phyloP scores from a whole-genome alignment of 805 yeast species.

The Myxozyma geophila region DNA sequence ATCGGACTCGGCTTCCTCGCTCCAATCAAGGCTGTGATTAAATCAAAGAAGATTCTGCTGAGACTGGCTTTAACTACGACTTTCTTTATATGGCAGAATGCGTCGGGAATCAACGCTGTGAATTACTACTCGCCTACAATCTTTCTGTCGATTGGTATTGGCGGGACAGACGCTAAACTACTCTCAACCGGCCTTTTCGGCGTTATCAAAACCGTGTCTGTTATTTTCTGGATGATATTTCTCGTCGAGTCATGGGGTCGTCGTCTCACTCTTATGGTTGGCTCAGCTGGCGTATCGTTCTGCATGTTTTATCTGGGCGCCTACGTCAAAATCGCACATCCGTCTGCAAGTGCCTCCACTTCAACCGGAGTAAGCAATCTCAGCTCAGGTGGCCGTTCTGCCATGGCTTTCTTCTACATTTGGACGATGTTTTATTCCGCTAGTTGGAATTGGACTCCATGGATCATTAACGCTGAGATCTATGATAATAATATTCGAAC shows the following conservation, averaged over 20 bases:
- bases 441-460: conserved; percentile 29
- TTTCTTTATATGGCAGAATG: conserved; percentile 30
- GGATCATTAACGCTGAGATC: conserved; percentile 31
- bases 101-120: conserved; percentile 32
- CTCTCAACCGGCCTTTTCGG: conserved; percentile 62
- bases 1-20: conserved; percentile 31
- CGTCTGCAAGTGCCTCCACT: conserved; percentile 8
- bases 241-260: conserved; percentile 29
- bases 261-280: conserved; percentile 22
- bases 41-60: neutral
- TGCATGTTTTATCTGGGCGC: conserved; percentile 29
- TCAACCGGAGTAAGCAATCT: conserved; percentile 8
- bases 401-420: conserved; percentile 27
- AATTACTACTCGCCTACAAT: conserved; percentile 60
- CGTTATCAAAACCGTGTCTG: conserved; percentile 46
- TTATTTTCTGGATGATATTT: conserved; percentile 23
- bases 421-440: conserved; percentile 26
- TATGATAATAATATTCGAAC: conserved; percentile 23
- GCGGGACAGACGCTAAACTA: conserved; percentile 52
- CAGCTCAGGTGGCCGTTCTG: conserved; percentile 23
- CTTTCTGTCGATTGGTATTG: conserved; percentile 55
- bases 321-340: conserved; percentile 23
- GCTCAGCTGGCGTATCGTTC: conserved; percentile 19
- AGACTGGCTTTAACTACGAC: conserved; percentile 17
- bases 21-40: conserved; percentile 18